Conservation (phyloP, 176 grass and related monocot species). For the Oryza officinalis region DNA sequence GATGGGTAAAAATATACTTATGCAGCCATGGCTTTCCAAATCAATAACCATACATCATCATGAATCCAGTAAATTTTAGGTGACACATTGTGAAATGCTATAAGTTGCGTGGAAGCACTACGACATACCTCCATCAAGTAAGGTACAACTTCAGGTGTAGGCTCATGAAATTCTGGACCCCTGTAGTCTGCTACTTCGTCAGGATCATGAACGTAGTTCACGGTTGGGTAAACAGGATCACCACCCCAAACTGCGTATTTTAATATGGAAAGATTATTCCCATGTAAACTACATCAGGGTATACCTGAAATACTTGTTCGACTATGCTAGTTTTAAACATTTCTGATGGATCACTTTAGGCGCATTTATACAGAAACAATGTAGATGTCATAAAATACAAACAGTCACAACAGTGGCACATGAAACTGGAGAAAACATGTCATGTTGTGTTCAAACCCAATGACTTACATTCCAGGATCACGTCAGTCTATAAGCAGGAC, state of each 20-base stretch:
- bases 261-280: constrained; percentile 28
- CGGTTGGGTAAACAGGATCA: constrained; percentile 98
- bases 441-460: not conserved
- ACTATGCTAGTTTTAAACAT: not conserved
- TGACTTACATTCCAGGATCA: not conserved
- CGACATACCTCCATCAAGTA: constrained; percentile 76
- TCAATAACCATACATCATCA: constrained; percentile 9
- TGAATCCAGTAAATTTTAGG: constrained; percentile 26
- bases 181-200: constrained; percentile 79
- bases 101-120: constrained; percentile 6
- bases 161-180: constrained; percentile 88
- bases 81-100: constrained; percentile 6
- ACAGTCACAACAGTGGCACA: not conserved
- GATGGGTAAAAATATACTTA: not conserved
- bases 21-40: constrained; percentile 21
- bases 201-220: constrained; percentile 93
- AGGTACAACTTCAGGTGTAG: constrained; percentile 74
- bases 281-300: not conserved
- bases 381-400: not conserved
- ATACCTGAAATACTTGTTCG: not conserved
- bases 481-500: constrained; percentile 3
- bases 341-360: not conserved
- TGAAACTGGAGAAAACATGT: not conserved
- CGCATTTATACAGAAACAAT: not conserved
- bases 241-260: constrained; percentile 85